Evolutionary conservation across 176 grass and related monocot species (phyloP).

Genomic region (Aegilops speltoides): DNA sequence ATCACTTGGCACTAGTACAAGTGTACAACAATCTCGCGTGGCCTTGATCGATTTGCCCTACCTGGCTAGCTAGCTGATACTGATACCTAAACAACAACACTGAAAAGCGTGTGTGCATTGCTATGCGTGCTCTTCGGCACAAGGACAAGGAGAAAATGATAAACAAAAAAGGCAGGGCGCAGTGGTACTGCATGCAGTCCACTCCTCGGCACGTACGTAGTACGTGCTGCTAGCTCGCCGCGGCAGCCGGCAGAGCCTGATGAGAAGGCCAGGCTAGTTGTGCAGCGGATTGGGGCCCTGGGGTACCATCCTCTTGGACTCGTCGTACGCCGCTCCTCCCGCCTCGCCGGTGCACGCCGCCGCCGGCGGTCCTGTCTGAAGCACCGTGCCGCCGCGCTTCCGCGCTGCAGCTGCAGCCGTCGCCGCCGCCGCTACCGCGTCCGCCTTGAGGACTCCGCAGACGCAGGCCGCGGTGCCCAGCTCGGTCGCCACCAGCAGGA

Average conservation of each 20-base stretch:
- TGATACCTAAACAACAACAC: conserved; percentile 20
- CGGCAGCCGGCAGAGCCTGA: conserved; percentile 2
- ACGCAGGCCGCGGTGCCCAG: conserved; percentile 13
- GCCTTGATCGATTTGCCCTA: not conserved
- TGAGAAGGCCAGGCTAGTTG: conserved; percentile 21
- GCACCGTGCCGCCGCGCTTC: not conserved
- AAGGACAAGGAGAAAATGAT: not conserved
- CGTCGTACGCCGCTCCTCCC: conserved; percentile 5
- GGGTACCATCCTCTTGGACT: conserved; percentile 49
- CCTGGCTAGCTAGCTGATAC: not conserved
- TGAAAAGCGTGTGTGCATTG: conserved; percentile 4
- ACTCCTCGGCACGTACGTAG: not conserved
- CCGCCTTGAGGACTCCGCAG: conserved; percentile 18
- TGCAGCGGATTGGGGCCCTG: conserved; percentile 60
- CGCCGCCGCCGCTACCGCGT: not conserved
- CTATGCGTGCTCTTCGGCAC: conserved; percentile 20
- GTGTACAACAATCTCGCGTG: not conserved
- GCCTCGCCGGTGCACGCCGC: not conserved
- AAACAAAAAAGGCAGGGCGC: not conserved
- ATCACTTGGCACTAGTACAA: conserved; percentile 4
- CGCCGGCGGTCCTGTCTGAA: not conserved
- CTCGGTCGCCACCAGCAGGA: conserved; percentile 19
- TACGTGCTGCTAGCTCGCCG: not conserved
- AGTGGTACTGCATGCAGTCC: not conserved
- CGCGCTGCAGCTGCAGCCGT: not conserved